phyloP scores from a whole-genome alignment of 805 yeast species.

The Ogataea parapolymorpha region DNA sequence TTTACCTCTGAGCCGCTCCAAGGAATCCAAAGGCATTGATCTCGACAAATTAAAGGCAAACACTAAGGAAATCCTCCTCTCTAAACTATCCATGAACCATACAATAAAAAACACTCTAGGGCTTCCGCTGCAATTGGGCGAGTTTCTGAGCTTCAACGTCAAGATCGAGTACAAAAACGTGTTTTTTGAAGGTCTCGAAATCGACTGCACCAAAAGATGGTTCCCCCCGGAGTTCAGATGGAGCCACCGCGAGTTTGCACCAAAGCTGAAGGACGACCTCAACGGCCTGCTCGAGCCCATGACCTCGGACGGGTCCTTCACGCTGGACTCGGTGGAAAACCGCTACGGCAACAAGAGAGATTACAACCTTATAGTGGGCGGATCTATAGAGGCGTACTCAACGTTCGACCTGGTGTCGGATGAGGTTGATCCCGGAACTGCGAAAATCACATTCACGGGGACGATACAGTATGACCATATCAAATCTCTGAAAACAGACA shows the following conservation, averaged over 20 bases:
- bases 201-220: slow-evolving; percentile 31
- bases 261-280: slow-evolving; percentile 24
- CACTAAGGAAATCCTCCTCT: slow-evolving; percentile 25
- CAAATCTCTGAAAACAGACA: slow-evolving; percentile 29
- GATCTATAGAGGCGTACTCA: slow-evolving; percentile 26
- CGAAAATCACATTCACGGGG: slow-evolving; percentile 32
- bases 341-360: slow-evolving; percentile 24
- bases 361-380: slow-evolving; percentile 31
- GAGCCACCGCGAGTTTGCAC: slow-evolving; percentile 24
- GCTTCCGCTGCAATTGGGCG: slow-evolving; percentile 31
- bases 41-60: slow-evolving; percentile 26
- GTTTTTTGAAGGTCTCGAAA: slow-evolving; percentile 31
- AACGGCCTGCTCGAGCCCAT: slow-evolving; percentile 33
- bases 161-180: slow-evolving; percentile 29
- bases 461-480: slow-evolving; percentile 37
- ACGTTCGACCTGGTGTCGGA: slow-evolving; percentile 10
- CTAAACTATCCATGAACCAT: slow-evolving; percentile 31
- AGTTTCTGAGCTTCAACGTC: slow-evolving; percentile 29
- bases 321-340: slow-evolving; percentile 24
- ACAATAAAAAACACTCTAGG: slow-evolving; percentile 30
- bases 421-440: slow-evolving; percentile 25
- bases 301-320: slow-evolving; percentile 20
- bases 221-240: slow-evolving; percentile 24
- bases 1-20: slow-evolving; percentile 25
- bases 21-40: slow-evolving; percentile 28